Evolutionary conservation across 2,329 filamentous ascomycete species (phyloP), one percentile per base, ranked within the genome.

Genomic region (Hypoxylon sp.): DNA sequence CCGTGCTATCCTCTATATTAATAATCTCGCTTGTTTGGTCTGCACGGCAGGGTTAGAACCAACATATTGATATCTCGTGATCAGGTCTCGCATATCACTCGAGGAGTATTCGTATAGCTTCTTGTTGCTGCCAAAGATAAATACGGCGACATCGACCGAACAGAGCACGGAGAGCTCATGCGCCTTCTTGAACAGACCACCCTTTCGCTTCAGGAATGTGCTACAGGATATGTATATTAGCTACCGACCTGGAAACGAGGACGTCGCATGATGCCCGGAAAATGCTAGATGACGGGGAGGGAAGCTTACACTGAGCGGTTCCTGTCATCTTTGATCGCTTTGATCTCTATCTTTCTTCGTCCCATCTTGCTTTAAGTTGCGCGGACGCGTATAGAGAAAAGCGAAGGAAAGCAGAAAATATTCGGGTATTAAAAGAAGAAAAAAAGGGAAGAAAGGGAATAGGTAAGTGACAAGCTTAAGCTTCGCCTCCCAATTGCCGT

Each of bases 281-380:
- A n/a, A 15, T 52, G 53, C 48, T 32, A 44, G 58, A 44, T 15
- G 46, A 55, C 56, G 49, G 59, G 44, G 54, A 56, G 48, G 50
- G 30, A 50, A 52, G 84, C 92, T 80, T 93, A 97, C 94, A 97
- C 94, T 74, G 94, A 97, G 78, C 94, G 93, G 78, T 97, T 97
- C 75, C 94, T 89, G 80, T 97, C 94, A 88, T 97, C 94, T 81
- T 97, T 97, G 85, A 98, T 98, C 72, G 94, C 93, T 82, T 97
- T 97, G 85, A 99, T 98, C 84, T 98, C 95, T 78, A 99, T 99
- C 88, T 99, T 99, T 86, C 95, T 89, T 80, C 95, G 90, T 79
- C 95, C 95, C 95, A 99, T 99, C 56, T 77, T 81, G 78, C n/a
- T 70, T 59, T 62, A 47, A 59, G 46, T 48, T 53, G 56, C 28